Percentiles rank a stretch among this genome's conserved stretches.
These are phyloP conservation scores for Peltaster fructicola DNA, from an alignment of 2,329 filamentous ascomycete species.

Conservation along the genomic window DNA sequence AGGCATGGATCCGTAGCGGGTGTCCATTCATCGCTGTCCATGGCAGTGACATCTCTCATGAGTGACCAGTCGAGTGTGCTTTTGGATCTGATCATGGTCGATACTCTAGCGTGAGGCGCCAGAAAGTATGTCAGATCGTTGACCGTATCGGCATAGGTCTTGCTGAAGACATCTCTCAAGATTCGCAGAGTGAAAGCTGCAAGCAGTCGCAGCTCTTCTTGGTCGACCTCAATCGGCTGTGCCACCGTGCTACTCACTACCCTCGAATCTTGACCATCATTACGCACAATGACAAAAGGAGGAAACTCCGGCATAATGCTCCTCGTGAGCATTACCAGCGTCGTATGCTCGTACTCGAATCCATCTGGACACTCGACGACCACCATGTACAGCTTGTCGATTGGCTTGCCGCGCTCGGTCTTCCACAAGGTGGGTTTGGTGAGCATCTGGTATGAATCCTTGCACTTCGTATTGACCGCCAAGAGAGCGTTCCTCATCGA, in stretches of 20 bases:
- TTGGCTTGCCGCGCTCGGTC: conserved; percentile 24
- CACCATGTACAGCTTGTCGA: conserved; percentile 41
- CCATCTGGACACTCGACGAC: conserved; percentile 43
- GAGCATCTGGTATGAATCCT: conserved; percentile 56
- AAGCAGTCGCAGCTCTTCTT: conserved; percentile 35
- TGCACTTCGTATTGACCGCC: conserved; percentile 64
- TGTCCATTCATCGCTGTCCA: conserved; percentile 29
- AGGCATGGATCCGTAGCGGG: conserved; percentile 21
- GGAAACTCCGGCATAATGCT: conserved; percentile 46
- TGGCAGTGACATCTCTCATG: conserved; percentile 25
- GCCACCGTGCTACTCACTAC: conserved; percentile 32
- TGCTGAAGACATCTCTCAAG: conserved; percentile 79
- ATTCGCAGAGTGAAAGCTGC: conserved; percentile 56
- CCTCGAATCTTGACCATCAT: conserved; percentile 40
- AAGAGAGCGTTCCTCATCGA: conserved; percentile 74
- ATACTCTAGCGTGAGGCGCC: conserved; percentile 34
- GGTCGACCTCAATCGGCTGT: conserved; percentile 26
- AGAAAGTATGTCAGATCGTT: conserved; percentile 68
- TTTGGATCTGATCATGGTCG: too few species aligned
- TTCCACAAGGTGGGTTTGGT: conserved; percentile 64
- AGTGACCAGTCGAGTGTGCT: conserved; percentile 41
- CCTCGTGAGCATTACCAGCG: conserved; percentile 56
- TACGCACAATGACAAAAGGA: conserved; percentile 54
- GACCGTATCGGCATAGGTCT: conserved; percentile 49
- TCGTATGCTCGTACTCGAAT: conserved; percentile 41